A percentile compares a stretch with the other conserved stretches of the same genome.
phyloP scores from a whole-genome alignment of 2,329 filamentous ascomycete genomes.

The Orbilia brochopaga region DNA sequence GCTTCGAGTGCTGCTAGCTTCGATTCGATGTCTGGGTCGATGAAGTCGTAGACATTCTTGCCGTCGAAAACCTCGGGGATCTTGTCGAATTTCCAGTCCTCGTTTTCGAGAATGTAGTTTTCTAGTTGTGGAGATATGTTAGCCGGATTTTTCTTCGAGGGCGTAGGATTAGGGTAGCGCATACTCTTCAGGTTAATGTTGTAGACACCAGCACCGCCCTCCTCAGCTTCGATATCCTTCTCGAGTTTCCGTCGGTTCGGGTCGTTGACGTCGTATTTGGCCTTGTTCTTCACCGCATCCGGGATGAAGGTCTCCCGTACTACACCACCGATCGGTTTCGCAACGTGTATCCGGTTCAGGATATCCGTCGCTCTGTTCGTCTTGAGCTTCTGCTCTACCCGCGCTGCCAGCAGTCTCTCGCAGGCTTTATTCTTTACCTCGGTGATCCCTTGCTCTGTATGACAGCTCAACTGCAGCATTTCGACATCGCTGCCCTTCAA shows the following conservation, averaged over 20 bases:
- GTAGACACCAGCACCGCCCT: constrained; percentile 94
- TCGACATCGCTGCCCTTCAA: constrained; percentile 89
- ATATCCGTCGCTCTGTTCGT: constrained; percentile 84
- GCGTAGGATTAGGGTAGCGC: neutral
- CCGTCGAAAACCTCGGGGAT: constrained; percentile 93
- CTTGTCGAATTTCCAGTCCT: constrained; percentile 95
- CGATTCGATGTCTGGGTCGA: constrained; percentile 93
- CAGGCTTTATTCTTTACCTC: constrained; percentile 94
- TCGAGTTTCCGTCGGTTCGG: constrained; percentile 82
- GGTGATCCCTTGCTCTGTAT: constrained; percentile 91
- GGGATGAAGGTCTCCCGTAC: constrained; percentile 84
- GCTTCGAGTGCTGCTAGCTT: constrained; percentile 92
- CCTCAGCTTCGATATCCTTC: constrained; percentile 85
- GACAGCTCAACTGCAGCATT: constrained; percentile 90
- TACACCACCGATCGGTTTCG: constrained; percentile 83
- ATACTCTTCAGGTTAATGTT: constrained; percentile 79
- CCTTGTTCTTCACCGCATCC: constrained; percentile 76
- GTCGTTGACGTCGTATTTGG: constrained; percentile 89
- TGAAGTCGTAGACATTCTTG: constrained; percentile 96
- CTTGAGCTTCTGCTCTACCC: constrained; percentile 95
- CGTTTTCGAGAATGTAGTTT: constrained; percentile 84
- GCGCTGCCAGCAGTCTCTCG: constrained; percentile 87
- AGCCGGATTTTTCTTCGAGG: neutral
- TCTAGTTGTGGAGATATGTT: constrained; percentile 58
- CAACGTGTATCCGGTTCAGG: constrained; percentile 92